A percentile compares a stretch with the other conserved stretches of the same genome.
Conservation (phyloP, 441 rosid species). For the Syzygium syzygioides region DNA sequence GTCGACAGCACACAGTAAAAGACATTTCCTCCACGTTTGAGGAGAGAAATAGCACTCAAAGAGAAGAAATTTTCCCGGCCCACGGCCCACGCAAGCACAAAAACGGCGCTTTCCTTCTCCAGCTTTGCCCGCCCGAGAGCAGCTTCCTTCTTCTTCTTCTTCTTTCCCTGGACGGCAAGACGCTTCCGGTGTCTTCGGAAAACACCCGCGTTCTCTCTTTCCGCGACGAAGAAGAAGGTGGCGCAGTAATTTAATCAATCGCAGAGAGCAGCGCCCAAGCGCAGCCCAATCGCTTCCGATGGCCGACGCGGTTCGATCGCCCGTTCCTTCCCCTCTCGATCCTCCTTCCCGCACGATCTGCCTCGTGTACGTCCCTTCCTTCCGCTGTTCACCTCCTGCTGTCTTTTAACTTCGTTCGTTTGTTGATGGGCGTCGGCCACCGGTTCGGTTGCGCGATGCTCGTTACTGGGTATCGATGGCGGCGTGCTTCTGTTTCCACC, state of each 20-base stretch:
- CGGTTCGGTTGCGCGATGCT: not conserved
- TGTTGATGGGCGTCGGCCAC: not conserved
- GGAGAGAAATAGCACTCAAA: not conserved
- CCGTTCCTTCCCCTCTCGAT: constrained; percentile 40
- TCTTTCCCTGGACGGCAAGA: not conserved
- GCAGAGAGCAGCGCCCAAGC: not conserved
- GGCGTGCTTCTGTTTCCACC: not conserved
- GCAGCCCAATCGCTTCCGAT: constrained; percentile 5
- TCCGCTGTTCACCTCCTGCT: not conserved
- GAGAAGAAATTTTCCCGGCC: not conserved
- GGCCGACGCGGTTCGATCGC: constrained; percentile 31
- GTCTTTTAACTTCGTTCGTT: no score
- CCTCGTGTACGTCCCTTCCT: constrained; percentile 45
- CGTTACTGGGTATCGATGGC: not conserved
- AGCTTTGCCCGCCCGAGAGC: not conserved
- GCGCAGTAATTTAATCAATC: not conserved
- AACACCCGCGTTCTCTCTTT: not conserved
- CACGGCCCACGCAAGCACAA: not conserved
- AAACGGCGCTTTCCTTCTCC: not conserved
- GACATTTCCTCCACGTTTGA: not conserved
- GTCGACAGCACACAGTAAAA: not conserved
- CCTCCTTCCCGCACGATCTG: constrained; percentile 55
- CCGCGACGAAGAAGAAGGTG: not conserved
- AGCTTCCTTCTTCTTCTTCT: no score
- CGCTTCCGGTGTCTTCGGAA: not conserved